These are phyloP conservation scores for Diplodia seriata DNA, from an alignment of 2,329 filamentous ascomycete species.

Conservation along the genomic window DNA sequence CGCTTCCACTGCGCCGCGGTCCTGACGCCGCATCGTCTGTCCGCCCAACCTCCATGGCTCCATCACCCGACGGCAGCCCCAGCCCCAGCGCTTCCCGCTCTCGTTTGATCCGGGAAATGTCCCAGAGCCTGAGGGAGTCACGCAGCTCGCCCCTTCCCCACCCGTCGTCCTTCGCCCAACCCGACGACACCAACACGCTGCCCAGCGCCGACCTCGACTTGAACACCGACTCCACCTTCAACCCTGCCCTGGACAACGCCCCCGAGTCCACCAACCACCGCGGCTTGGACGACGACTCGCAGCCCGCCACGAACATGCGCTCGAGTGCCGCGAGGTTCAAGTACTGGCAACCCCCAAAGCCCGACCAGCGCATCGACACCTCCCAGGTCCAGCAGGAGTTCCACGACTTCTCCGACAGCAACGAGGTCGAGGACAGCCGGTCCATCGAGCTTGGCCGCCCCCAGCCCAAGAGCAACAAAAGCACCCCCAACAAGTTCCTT, in stretches of 20 bases:
- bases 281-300: slow-evolving; percentile 43
- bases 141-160: slow-evolving; percentile 42
- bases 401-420: slow-evolving; percentile 50
- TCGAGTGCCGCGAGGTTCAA: slow-evolving; percentile 49
- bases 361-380: slow-evolving; percentile 46
- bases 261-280: slow-evolving; percentile 48
- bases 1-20: slow-evolving; percentile 9
- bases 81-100: slow-evolving; percentile 47
- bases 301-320: slow-evolving; percentile 44
- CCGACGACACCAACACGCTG: slow-evolving; percentile 37
- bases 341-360: slow-evolving; percentile 46
- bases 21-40: slow-evolving; percentile 5
- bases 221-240: slow-evolving; percentile 41
- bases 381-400: slow-evolving; percentile 51
- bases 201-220: slow-evolving; percentile 39
- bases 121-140: slow-evolving; percentile 35
- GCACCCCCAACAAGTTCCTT: slow-evolving; percentile 48
- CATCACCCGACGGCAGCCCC: slow-evolving; percentile 42
- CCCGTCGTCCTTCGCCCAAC: slow-evolving; percentile 42
- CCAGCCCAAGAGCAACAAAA: slow-evolving; percentile 48
- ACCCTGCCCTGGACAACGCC: slow-evolving; percentile 41
- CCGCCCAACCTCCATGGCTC: slow-evolving; percentile 41
- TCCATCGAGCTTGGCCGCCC: slow-evolving; percentile 66
- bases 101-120: slow-evolving; percentile 48
- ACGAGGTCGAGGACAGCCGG: slow-evolving; percentile 54